Base-by-base conservation (phyloP, 345 rosid genomes). In the Rhizophora apiculata region DNA sequence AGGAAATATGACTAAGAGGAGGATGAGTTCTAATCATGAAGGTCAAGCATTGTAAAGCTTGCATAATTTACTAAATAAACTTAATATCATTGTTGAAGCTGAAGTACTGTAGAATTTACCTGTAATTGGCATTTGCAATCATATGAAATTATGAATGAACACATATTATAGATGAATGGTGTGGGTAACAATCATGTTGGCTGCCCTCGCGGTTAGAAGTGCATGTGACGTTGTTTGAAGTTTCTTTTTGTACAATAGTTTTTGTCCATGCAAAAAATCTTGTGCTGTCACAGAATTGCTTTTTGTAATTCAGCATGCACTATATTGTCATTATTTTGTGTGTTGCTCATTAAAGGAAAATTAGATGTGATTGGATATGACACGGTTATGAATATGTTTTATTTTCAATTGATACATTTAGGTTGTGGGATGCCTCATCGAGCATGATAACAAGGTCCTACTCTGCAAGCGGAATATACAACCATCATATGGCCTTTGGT, bases 381-480 rank as follows among this genome's bases (percentile, higher is more conserved):
- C 15, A 20, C 22, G 36, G 27, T 58, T 46, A 36, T 63, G 37
- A 68, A 37, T 63, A 60, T 54, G 58, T 19, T 62, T 37, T 71
- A 37, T 78, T 67, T 57, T 53, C 34, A 70, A 46, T 22, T 57
- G 32, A 24, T 70, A 54, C 48, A 54, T 64, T 30, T 46, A 95
- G 99, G 99, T 95, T 64, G 99, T 92, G 11, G 99, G 99, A 74
- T 95, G 99, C 82, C 90, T 95, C 72, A 90, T 92, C 18, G 92
- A 89, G 85, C 88, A 90, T 72, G 96, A 89, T 65, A 85, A 79
- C 70, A 89, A 88, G 81, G 78, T 95, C 79, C 86, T 95, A 52
- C 96, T 95, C 63, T 95, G 99, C 91, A 95, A 92, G 80, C 85
- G 99, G 71, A 92, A 95, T 72, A 91, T 95, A 74, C 88, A 95